A percentile compares a stretch with the other conserved stretches of the same genome.
Evolutionary conservation across 805 yeast species (phyloP).

Genomic region (Schizosaccharomyces osmophilus): DNA sequence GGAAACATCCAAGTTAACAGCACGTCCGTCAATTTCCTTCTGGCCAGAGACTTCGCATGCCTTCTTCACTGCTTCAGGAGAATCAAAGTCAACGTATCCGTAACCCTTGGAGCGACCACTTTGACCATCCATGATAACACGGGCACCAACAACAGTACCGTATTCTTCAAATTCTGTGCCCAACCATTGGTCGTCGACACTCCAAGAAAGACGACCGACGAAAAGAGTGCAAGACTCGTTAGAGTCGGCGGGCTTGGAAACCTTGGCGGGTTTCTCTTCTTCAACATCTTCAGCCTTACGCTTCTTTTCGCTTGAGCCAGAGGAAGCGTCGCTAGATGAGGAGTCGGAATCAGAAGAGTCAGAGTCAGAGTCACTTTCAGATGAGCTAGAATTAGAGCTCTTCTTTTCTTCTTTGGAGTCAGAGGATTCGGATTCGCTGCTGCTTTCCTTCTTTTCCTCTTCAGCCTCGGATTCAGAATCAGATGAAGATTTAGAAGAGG

Average conservation of each 20-base stretch:
- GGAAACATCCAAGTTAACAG: slow-evolving; percentile 79
- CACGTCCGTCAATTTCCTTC: slow-evolving; percentile 88
- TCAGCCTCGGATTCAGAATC: not conserved
- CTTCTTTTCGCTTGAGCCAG: slow-evolving; percentile 10
- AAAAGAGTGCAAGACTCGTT: slow-evolving; percentile 68
- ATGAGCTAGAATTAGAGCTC: slow-evolving; percentile 11
- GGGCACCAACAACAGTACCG: slow-evolving; percentile 68
- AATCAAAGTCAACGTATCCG: slow-evolving; percentile 72
- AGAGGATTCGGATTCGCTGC: slow-evolving; percentile 6
- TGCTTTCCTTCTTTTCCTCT: slow-evolving; percentile 11
- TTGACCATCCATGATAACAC: slow-evolving; percentile 83
- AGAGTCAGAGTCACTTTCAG: slow-evolving; percentile 11
- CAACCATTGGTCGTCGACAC: slow-evolving; percentile 86
- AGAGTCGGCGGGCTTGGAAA: slow-evolving; percentile 14
- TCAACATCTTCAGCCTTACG: slow-evolving; percentile 6
- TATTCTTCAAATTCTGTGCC: slow-evolving; percentile 55
- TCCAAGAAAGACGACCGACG: slow-evolving; percentile 95
- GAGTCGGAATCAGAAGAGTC: slow-evolving; percentile 11
- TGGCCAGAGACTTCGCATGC: slow-evolving; percentile 74
- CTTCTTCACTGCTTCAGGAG: slow-evolving; percentile 54
- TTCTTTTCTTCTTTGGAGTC: slow-evolving; percentile 3
- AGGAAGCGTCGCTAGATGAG: slow-evolving; percentile 5
- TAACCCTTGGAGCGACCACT: slow-evolving; percentile 78
- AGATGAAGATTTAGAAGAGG: not conserved
- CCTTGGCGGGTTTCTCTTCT: slow-evolving; percentile 13